phyloP scores from a whole-genome alignment of 2,329 filamentous ascomycete species.

The Neopestalotiopsis rosae region DNA sequence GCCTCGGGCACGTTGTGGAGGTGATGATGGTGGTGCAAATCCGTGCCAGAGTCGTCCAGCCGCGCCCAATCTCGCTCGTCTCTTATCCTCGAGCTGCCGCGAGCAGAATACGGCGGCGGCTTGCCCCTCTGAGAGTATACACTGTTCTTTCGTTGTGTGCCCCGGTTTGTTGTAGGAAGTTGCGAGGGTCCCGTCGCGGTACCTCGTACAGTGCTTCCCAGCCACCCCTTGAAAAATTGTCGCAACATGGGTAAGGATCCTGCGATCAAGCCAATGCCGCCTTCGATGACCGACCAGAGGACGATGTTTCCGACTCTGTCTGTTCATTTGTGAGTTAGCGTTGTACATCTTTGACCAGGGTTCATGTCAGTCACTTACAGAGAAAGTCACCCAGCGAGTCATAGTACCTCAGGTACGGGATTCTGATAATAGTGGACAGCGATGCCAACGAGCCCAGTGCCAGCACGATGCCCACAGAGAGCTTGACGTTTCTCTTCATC shows the following conservation, averaged over 20 bases:
- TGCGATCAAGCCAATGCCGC: conserved; percentile 25
- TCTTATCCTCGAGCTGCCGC: background rate
- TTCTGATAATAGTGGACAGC: conserved; percentile 17
- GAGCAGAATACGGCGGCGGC: background rate
- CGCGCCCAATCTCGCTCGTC: conserved; percentile 8
- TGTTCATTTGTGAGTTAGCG: background rate
- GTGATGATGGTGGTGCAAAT: conserved; percentile 1
- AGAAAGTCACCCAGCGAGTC: conserved; percentile 14
- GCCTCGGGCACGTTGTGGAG: conserved; percentile 8
- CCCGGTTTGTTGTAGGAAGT: background rate
- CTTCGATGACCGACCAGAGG: conserved; percentile 30
- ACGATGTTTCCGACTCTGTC: conserved; percentile 26
- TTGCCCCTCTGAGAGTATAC: background rate
- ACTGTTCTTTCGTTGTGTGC: conserved; percentile 2
- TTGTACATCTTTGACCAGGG: too few relatives aligned
- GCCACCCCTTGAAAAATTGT: conserved; percentile 9
- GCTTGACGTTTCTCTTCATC: conserved; percentile 18
- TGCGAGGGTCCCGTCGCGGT: background rate
- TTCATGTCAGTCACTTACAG: conserved; percentile 4
- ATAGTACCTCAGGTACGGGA: conserved; percentile 20
- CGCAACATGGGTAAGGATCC: conserved; percentile 22
- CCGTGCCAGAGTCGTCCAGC: conserved; percentile 2
- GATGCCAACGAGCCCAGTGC: conserved; percentile 18
- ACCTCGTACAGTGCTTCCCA: conserved; percentile 6
- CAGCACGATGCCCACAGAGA: conserved; percentile 18